Evolutionary conservation across 2,329 filamentous ascomycete species (phyloP), one percentile per base, ranked within the genome.

Genomic region (Xylariales sp.): DNA sequence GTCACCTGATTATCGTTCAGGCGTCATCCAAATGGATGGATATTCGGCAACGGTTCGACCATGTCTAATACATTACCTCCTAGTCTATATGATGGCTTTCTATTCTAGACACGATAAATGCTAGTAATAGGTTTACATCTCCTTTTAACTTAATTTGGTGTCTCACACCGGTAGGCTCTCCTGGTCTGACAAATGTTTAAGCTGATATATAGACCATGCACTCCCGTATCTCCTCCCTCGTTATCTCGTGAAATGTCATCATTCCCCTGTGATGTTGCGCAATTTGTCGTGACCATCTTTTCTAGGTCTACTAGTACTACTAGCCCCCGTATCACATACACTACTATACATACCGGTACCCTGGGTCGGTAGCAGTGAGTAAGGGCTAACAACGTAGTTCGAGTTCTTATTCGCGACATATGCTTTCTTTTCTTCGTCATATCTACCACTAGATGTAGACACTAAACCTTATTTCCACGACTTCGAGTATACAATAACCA

Each of bases 211-310:
- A 60, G 53, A 53, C 36, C 39, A 57, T 57, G 57, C n/a, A 62
- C 28, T 53, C 46, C 45, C 46, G 5, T 50, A 53, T 56, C n/a
- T 41, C 50, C n/a, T 34, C 23, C 41, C 49, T 10, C 14, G 30
- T 34, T 9, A 52, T 48, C 9, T 30, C 10, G 32, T 43, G 50
- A 1, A 48, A 68, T 68, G 50, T 57, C 62, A 65, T 58, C 65
- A 65, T 65, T 39, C 18, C 46, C 41, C 48, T 59, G 43, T 52
- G 7, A 56, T 45, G 45, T 68, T 64, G 65, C 65, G 62, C 65
- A 39, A 68, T 65, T 18, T 57, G 65, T 62, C 62, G 62, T 61
- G 56, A 67, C 41, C 57, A 36, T 49, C 46, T 45, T 14, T 52
- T 46, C 50, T 45, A 50, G 50, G 59, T 6, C n/a, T 39, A 30